These are phyloP conservation scores for Fragaria vesca DNA, from an alignment of 306 rosid genomes.

Conservation along the genomic window DNA sequence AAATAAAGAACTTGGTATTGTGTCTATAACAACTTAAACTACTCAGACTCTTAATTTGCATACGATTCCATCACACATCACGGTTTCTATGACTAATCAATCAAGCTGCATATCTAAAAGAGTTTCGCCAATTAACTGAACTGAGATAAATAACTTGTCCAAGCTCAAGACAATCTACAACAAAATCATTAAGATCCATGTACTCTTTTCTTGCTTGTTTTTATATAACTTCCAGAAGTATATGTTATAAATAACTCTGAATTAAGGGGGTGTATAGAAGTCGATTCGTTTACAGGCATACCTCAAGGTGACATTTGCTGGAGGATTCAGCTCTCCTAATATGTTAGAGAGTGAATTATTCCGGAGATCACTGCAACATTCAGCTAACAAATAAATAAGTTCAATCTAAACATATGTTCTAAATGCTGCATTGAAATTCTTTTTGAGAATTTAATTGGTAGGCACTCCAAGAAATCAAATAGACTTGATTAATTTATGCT, in stretches of 20 bases:
- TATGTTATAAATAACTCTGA: neutral
- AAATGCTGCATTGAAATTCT: neutral
- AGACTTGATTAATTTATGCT: neutral
- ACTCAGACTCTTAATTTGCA: neutral
- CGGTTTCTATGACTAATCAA: neutral
- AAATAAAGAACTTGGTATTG: neutral
- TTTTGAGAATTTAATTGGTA: neutral
- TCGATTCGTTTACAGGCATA: slow-evolving; percentile 29
- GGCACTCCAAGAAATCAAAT: neutral
- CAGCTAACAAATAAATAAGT: slow-evolving; percentile 19
- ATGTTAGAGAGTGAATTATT: slow-evolving; percentile 54
- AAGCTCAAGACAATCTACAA: neutral
- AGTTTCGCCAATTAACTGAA: neutral
- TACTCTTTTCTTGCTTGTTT: no score
- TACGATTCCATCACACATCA: neutral
- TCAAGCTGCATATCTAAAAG: neutral
- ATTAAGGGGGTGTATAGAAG: neutral
- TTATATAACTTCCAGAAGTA: neutral
- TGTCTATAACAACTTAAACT: neutral
- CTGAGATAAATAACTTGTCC: neutral
- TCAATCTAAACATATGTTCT: slow-evolving; percentile 11
- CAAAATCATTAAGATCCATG: neutral
- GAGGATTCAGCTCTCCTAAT: slow-evolving; percentile 45
- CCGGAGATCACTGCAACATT: slow-evolving; percentile 60
- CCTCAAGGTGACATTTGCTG: slow-evolving; percentile 70